A percentile compares a stretch with the other conserved stretches of the same genome.
Evolutionary conservation across 352 stramenopile species (phyloP).

Genomic region (Pythium myriotylum): DNA sequence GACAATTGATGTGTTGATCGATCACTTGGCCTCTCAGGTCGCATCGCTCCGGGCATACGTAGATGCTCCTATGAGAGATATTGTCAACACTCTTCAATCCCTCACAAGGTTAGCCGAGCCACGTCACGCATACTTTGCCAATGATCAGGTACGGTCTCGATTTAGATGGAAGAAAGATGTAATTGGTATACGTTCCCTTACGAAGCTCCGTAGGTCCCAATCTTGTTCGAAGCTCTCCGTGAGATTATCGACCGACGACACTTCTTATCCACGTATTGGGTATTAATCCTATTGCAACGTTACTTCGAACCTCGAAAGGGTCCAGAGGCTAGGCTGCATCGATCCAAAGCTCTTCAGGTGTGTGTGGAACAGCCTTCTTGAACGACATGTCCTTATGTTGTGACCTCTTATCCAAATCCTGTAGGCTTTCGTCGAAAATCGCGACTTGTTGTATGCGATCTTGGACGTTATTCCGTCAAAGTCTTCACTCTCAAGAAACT

Average conservation of each 20-base stretch:
- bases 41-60: constrained; percentile 14
- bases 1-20: constrained; percentile 17
- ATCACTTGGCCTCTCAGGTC: constrained; percentile 19
- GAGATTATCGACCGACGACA: constrained; percentile 65
- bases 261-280: constrained; percentile 69
- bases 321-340: constrained; percentile 36
- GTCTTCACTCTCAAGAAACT: constrained; percentile 39
- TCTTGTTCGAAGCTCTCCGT: constrained; percentile 53
- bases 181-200: background rate
- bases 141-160: constrained; percentile 23
- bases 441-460: constrained; percentile 46
- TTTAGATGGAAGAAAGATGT: too few relatives aligned
- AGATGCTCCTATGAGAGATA: constrained; percentile 1
- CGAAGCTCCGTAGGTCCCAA: constrained; percentile 11
- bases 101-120: constrained; percentile 22
- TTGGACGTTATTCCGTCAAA: constrained; percentile 57
- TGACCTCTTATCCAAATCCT: background rate
- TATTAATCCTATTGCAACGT: constrained; percentile 61
- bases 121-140: constrained; percentile 16
- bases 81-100: constrained; percentile 24
- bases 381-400: background rate
- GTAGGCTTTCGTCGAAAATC: constrained; percentile 53
- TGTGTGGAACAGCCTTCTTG: background rate
- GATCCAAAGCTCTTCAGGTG: constrained; percentile 53
- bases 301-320: constrained; percentile 50